Conservation (phyloP, 208 protist genomes). For the Leptomonas seymouri region DNA sequence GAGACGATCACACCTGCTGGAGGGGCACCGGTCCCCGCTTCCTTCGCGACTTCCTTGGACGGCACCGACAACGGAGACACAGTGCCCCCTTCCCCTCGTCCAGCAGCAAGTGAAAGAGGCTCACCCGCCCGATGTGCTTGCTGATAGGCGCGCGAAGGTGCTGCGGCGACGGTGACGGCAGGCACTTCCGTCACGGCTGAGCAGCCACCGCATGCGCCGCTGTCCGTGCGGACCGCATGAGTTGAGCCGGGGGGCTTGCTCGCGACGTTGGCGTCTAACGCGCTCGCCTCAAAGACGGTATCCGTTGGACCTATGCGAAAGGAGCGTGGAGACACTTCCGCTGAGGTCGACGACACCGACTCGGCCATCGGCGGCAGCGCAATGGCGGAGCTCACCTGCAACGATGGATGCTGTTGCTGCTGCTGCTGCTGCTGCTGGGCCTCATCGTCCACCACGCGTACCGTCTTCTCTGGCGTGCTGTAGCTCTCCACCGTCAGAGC, state of each 20-base stretch:
- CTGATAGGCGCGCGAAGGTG: neutral
- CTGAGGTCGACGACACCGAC: conserved; percentile 30
- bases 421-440: neutral
- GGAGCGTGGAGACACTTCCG: conserved; percentile 30
- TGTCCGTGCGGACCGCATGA: neutral
- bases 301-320: conserved; percentile 10
- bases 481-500: neutral
- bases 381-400: neutral
- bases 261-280: neutral
- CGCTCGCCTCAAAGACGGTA: neutral
- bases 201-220: neutral
- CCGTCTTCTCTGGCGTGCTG: conserved; percentile 12
- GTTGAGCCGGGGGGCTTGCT: neutral
- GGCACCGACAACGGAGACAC: neutral
- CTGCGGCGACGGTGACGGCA: neutral
- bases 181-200: neutral
- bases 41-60: neutral
- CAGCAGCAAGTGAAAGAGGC: no score
- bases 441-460: neutral
- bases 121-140: neutral
- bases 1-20: conserved; percentile 2
- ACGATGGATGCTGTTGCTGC: neutral
- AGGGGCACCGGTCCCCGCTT: neutral
- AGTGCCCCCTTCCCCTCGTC: no score
- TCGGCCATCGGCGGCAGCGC: conserved; percentile 8